phyloP scores from a whole-genome alignment of 1,139 yeast species.

The Saccharomycopsis hybrid region DNA sequence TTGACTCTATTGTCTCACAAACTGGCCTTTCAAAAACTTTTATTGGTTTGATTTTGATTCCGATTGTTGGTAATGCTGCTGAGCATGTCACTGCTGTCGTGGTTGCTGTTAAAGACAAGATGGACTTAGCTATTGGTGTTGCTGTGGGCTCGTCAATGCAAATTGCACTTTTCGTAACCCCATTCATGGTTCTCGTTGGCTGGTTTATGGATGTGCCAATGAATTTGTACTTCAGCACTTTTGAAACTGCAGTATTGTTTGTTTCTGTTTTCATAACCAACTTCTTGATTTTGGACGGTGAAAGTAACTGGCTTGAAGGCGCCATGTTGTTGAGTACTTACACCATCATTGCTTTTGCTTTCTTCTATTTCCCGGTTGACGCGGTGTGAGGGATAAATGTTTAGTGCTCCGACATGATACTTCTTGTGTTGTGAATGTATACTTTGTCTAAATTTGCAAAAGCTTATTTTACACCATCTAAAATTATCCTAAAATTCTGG shows the following conservation, averaged over 20 bases:
- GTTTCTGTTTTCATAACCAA: slow-evolving; percentile 84
- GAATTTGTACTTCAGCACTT: slow-evolving; percentile 86
- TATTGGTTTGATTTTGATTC: slow-evolving; percentile 87
- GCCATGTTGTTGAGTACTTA: slow-evolving; percentile 86
- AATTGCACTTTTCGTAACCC: slow-evolving; percentile 93
- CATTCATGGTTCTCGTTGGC: slow-evolving; percentile 88
- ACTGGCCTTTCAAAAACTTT: slow-evolving; percentile 91
- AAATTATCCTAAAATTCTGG: no score
- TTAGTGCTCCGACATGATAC: no score
- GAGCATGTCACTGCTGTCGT: slow-evolving; percentile 96
- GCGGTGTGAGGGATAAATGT: background rate
- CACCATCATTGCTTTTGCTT: slow-evolving; percentile 79
- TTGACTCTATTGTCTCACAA: slow-evolving; percentile 76
- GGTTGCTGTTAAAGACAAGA: slow-evolving; percentile 92
- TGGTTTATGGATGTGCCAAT: slow-evolving; percentile 90
- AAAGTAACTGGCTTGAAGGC: slow-evolving; percentile 96
- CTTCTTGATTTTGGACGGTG: slow-evolving; percentile 86
- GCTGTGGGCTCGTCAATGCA: slow-evolving; percentile 96
- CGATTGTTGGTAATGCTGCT: slow-evolving; percentile 97
- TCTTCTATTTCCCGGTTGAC: slow-evolving; percentile 47
- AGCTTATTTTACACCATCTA: no score
- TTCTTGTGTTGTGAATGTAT: no score
- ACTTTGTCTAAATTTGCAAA: no score
- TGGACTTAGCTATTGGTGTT: slow-evolving; percentile 96
- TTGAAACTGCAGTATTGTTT: slow-evolving; percentile 88